phyloP scores from a whole-genome alignment of 2,329 filamentous ascomycete species.

The Hymenoscyphus salicellus region DNA sequence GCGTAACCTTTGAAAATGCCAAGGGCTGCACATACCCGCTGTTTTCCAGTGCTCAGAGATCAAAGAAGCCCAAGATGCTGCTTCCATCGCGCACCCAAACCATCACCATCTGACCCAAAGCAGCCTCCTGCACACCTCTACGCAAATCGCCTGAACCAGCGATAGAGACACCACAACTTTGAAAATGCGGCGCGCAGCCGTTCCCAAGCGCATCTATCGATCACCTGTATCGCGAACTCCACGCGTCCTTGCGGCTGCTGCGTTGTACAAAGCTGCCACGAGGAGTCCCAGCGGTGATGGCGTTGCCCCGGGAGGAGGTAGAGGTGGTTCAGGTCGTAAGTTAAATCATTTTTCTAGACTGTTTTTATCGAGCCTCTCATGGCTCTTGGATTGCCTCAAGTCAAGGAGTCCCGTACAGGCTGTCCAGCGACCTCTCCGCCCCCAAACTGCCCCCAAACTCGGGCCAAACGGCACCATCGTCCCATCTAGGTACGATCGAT shows the following conservation, averaged over 20 bases:
- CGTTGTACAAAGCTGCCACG: conserved; percentile 9
- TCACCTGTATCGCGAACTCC: background rate
- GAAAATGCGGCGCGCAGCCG: conserved; percentile 8
- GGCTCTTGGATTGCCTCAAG: background rate
- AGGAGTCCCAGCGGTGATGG: background rate
- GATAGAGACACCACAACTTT: background rate
- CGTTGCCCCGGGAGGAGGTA: background rate
- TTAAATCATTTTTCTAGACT: background rate
- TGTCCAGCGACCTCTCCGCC: background rate
- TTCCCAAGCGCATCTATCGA: conserved; percentile 5
- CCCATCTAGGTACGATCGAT: background rate
- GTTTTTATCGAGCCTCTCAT: too few species aligned
- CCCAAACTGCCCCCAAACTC: background rate
- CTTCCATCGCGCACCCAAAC: background rate
- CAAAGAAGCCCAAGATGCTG: background rate
- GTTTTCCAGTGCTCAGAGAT: background rate
- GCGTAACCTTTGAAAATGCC: background rate
- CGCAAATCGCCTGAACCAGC: background rate
- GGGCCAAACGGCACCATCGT: background rate
- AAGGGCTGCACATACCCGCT: background rate
- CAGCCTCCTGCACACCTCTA: background rate
- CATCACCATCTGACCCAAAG: background rate
- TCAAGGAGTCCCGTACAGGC: background rate
- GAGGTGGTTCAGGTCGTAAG: background rate
- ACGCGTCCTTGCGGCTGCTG: conserved; percentile 6